Percentiles rank a stretch among this genome's conserved stretches.
Conservation (phyloP, 805 yeast genomes). For the Kluyveromyces lactis region DNA sequence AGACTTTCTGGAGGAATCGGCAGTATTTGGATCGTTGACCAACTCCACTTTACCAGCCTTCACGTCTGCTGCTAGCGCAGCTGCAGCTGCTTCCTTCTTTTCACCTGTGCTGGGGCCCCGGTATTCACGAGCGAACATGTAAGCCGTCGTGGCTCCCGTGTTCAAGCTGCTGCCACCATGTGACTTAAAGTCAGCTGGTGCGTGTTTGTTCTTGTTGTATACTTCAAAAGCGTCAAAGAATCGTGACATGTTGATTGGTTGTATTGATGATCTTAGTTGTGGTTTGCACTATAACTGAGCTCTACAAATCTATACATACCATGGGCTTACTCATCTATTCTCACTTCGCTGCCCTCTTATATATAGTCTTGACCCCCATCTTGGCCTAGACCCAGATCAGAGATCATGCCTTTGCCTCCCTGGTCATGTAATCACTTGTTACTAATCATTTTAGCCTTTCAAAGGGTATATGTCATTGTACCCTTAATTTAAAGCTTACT, state of each 20-base stretch:
- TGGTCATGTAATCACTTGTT: too few species aligned
- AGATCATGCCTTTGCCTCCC: too few species aligned
- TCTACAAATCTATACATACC: too few species aligned
- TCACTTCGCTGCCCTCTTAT: too few species aligned
- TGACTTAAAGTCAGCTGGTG: slow-evolving; percentile 8
- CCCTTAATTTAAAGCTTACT: too few species aligned
- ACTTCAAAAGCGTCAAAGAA: slow-evolving; percentile 28
- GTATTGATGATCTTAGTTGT: too few species aligned
- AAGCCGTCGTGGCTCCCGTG: slow-evolving; percentile 8
- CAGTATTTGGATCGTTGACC: neutral
- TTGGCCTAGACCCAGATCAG: too few species aligned
- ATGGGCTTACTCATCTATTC: too few species aligned
- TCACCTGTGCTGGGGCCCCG: slow-evolving; percentile 2
- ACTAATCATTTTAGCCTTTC: too few species aligned
- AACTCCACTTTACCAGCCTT: neutral
- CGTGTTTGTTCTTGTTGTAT: slow-evolving; percentile 26
- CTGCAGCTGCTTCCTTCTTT: neutral
- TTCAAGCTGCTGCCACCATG: slow-evolving; percentile 8
- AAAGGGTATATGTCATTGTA: too few species aligned
- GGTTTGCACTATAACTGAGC: too few species aligned
- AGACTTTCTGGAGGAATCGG: slow-evolving; percentile 1
- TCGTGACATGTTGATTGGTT: slow-evolving; percentile 8
- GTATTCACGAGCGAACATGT: slow-evolving; percentile 11
- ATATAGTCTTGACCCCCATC: too few species aligned
- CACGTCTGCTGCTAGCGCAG: slow-evolving; percentile 1